These are phyloP conservation scores for Talaromyces pinophilus DNA, from an alignment of 2,329 filamentous ascomycete genomes.

Conservation along the genomic window DNA sequence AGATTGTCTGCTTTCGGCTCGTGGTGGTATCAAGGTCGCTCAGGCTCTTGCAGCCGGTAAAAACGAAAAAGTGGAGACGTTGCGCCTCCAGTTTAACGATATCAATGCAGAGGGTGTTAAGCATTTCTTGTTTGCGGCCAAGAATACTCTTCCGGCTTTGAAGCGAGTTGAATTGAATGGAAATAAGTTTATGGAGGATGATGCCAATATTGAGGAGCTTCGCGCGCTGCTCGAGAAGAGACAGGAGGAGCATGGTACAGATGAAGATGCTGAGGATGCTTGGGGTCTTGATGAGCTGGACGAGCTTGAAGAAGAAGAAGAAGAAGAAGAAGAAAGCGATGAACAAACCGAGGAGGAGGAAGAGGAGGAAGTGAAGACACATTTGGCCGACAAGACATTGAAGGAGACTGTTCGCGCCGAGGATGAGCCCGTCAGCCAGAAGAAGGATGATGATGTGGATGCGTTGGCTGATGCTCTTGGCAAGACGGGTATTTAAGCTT, in stretches of 20 bases:
- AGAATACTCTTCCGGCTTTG: conserved; percentile 69
- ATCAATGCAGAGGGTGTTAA: conserved; percentile 77
- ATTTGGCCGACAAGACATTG: conserved; percentile 65
- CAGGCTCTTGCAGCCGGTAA: conserved; percentile 71
- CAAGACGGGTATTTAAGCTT: conserved; percentile 58
- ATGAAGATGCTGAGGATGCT: conserved; percentile 70
- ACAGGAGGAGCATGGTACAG: conserved; percentile 66
- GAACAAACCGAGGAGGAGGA: conserved; percentile 70
- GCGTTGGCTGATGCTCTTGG: conserved; percentile 72
- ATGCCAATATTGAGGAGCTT: conserved; percentile 68
- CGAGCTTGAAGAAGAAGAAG: conserved; percentile 75
- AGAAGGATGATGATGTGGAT: conserved; percentile 78
- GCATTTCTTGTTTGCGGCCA: conserved; percentile 67
- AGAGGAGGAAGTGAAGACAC: conserved; percentile 60
- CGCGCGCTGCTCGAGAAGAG: conserved; percentile 72
- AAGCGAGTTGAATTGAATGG: conserved; percentile 92
- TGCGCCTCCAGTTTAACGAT: conserved; percentile 92
- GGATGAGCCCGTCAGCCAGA: conserved; percentile 67
- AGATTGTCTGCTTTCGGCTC: conserved; percentile 79
- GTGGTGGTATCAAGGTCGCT: conserved; percentile 73
- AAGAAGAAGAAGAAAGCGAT: conserved; percentile 68
- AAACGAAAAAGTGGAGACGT: conserved; percentile 75
- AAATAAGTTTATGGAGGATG: conserved; percentile 90
- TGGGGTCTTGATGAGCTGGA: conserved; percentile 86
- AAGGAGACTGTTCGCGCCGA: conserved; percentile 61